Percentiles rank a stretch among this genome's conserved stretches.
These are phyloP conservation scores for Periconia sp. DNA, from an alignment of 2,329 filamentous ascomycete genomes.

Conservation along the genomic window DNA sequence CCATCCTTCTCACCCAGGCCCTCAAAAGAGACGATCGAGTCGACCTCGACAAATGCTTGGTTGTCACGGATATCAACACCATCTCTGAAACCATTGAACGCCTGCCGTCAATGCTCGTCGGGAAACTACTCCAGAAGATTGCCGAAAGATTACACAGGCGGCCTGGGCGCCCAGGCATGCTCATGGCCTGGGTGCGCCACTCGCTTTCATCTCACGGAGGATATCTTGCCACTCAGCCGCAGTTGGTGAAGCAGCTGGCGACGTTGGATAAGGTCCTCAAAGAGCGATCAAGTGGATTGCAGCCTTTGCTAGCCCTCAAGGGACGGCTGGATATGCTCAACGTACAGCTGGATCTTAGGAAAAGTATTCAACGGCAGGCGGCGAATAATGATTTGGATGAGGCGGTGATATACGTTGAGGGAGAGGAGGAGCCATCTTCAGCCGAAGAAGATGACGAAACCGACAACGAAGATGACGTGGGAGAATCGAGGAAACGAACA, in stretches of 20 bases:
- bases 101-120: constrained; percentile 83
- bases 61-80: constrained; percentile 75
- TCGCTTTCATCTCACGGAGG: constrained; percentile 91
- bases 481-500: constrained; percentile 28
- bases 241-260: constrained; percentile 77
- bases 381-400: constrained; percentile 69
- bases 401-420: constrained; percentile 85
- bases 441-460: constrained; percentile 56
- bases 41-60: constrained; percentile 90
- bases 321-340: constrained; percentile 95
- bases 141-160: constrained; percentile 85
- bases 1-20: constrained; percentile 91
- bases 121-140: constrained; percentile 78
- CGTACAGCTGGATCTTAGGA: constrained; percentile 82
- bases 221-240: constrained; percentile 84
- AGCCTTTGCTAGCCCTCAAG: constrained; percentile 84
- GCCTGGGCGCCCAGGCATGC: constrained; percentile 84
- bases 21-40: constrained; percentile 89
- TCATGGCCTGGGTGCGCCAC: constrained; percentile 97
- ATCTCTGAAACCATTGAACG: constrained; percentile 90
- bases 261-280: constrained; percentile 86
- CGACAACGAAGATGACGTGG: constrained; percentile 18
- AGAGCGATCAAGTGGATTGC: constrained; percentile 81
- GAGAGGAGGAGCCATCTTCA: constrained; percentile 66
- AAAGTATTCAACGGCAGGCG: constrained; percentile 67